A percentile compares a stretch with the other conserved stretches of the same genome.
phyloP scores from a whole-genome alignment of 2,329 filamentous ascomycete genomes.

The Fusarium xylarioides region DNA sequence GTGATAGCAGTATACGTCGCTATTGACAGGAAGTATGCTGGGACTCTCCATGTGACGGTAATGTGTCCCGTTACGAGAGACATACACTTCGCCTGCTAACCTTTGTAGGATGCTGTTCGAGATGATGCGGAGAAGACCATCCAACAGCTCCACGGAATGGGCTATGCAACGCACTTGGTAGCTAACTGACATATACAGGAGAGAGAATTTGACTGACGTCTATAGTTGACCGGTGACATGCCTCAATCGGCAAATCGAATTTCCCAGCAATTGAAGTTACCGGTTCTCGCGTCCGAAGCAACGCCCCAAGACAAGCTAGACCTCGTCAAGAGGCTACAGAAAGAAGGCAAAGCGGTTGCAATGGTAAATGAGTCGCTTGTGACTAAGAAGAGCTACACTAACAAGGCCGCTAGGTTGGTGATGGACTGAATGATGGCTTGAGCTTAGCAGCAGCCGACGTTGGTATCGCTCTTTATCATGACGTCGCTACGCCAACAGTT shows the following conservation, averaged over 20 bases:
- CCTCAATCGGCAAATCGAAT: background rate
- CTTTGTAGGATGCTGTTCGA: background rate
- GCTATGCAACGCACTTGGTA: background rate
- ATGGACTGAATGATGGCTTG: background rate
- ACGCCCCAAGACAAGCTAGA: background rate
- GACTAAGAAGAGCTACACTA: background rate
- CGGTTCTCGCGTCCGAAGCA: background rate
- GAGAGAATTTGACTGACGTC: background rate
- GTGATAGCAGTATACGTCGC: background rate
- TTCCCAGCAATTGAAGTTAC: background rate
- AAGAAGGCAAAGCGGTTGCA: background rate
- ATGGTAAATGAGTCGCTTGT: fast-evolving
- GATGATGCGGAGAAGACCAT: background rate
- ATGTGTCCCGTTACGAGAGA: fast-evolving
- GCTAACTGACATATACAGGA: fast-evolving
- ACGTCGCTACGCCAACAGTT: background rate
- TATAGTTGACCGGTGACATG: background rate
- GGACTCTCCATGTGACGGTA: background rate
- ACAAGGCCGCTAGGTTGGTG: background rate
- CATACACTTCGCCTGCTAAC: background rate
- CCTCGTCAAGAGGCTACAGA: background rate
- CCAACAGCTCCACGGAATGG: background rate
- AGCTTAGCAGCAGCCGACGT: background rate
- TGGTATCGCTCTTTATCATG: background rate
- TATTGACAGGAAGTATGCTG: background rate